phyloP scores from a whole-genome alignment of 768 basidiomycete species.

The Tulasnella sp. region DNA sequence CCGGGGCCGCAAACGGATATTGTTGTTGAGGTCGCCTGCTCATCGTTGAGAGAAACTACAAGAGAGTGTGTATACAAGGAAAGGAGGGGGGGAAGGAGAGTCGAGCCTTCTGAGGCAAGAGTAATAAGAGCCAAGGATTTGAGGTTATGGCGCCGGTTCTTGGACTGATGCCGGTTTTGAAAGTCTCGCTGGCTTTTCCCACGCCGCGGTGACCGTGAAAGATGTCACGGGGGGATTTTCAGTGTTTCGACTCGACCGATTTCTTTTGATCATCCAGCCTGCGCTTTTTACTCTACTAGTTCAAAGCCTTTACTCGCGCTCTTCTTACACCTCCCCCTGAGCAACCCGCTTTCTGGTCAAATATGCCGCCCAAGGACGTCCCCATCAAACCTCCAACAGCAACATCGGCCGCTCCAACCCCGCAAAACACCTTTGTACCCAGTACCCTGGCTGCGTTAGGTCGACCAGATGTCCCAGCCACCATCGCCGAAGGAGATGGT shows the following conservation, averaged over 20 bases:
- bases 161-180: constrained; percentile 4
- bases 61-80: background rate
- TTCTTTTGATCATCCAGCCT: background rate
- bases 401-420: constrained; percentile 62
- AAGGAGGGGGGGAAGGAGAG: background rate
- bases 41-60: background rate
- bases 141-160: background rate
- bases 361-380: constrained; percentile 13
- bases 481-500: constrained; percentile 51
- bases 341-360: background rate
- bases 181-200: constrained; percentile 5
- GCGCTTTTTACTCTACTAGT: background rate
- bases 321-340: background rate
- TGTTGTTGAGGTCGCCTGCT: constrained; percentile 8
- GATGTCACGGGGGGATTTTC: background rate
- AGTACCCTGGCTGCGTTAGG: constrained; percentile 77
- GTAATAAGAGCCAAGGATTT: background rate
- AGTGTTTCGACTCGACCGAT: constrained; percentile 9
- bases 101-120: constrained; percentile 1
- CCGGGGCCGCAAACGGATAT: constrained; percentile 15
- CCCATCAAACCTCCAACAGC: constrained; percentile 11
- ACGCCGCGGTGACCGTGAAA: background rate
- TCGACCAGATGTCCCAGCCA: constrained; percentile 52
- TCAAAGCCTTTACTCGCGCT: background rate
- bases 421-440: constrained; percentile 84